phyloP scores from a whole-genome alignment of 208 protist genomes.

The Leishmania arabica region DNA sequence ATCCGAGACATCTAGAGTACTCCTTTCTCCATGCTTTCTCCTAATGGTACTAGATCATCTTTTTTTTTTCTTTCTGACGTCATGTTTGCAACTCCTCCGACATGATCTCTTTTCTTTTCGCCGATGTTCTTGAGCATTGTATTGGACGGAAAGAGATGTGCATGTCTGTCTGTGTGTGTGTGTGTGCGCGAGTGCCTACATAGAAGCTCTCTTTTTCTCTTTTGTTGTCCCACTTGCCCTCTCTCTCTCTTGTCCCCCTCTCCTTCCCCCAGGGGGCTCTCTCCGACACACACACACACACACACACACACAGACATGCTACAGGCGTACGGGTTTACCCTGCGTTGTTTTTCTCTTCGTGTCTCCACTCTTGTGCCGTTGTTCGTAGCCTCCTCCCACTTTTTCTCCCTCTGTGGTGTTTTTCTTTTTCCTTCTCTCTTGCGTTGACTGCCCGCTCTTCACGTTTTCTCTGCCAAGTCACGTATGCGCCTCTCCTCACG shows the following conservation, averaged over 20 bases:
- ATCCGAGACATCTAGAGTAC: neutral
- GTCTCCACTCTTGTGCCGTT: neutral
- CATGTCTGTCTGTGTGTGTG: neutral
- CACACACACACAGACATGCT: neutral
- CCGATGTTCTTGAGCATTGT: neutral
- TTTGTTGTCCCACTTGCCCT: neutral
- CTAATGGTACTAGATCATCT: neutral
- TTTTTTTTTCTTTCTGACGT: neutral
- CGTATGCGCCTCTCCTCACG: neutral
- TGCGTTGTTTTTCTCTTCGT: neutral
- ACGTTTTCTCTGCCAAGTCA: neutral
- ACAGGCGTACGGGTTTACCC: neutral
- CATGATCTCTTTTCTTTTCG: neutral
- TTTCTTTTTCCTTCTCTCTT: constrained; percentile 16
- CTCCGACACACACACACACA: neutral
- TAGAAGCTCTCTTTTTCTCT: too few species aligned
- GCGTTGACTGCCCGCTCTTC: neutral
- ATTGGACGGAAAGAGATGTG: neutral
- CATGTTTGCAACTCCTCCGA: neutral
- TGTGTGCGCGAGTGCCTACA: neutral
- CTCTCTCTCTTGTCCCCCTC: neutral
- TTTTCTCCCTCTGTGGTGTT: neutral
- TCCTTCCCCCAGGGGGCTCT: neutral
- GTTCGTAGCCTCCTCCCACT: neutral
- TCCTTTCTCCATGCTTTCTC: too few species aligned